Conservation (phyloP, 192 early-diverging fungal species). For the Entophlyctis helioformis region DNA sequence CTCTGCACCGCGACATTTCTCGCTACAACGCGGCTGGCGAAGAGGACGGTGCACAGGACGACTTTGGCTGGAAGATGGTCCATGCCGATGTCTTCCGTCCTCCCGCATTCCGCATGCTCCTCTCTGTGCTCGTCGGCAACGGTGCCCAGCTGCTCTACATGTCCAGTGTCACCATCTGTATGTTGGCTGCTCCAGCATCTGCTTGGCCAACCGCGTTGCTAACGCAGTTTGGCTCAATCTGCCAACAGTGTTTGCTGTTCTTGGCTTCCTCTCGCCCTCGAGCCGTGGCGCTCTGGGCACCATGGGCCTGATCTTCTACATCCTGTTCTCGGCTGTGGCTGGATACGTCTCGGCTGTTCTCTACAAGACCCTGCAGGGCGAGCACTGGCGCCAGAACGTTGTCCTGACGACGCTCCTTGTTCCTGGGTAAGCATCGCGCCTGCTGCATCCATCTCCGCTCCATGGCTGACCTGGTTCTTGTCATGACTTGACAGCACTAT, state of each 20-base stretch:
- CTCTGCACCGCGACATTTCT: constrained; percentile 45
- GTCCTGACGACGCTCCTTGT: constrained; percentile 72
- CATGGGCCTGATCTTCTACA: constrained; percentile 83
- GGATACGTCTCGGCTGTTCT: constrained; percentile 79
- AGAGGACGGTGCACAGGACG: constrained; percentile 44
- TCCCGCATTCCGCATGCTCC: constrained; percentile 34
- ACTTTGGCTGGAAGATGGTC: constrained; percentile 57
- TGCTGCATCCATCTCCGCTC: not conserved
- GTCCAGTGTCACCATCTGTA: constrained; percentile 35
- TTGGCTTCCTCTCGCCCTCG: constrained; percentile 82
- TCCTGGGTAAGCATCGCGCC: constrained; percentile 41
- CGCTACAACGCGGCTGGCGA: constrained; percentile 41
- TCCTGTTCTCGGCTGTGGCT: constrained; percentile 70
- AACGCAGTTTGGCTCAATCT: not conserved
- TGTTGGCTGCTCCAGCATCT: too few species aligned
- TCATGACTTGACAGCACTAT: constrained; percentile 19
- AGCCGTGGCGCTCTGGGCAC: constrained; percentile 81
- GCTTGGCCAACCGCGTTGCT: too few species aligned
- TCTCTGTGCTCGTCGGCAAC: constrained; percentile 41
- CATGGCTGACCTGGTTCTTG: not conserved
- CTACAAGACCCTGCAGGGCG: constrained; percentile 92
- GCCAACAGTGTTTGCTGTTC: constrained; percentile 67
- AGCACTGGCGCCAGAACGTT: constrained; percentile 71
- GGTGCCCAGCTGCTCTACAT: constrained; percentile 43
- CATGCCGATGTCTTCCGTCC: constrained; percentile 51